phyloP scores from a whole-genome alignment of 768 basidiomycete genomes.

The Kwoniella botswanensis region DNA sequence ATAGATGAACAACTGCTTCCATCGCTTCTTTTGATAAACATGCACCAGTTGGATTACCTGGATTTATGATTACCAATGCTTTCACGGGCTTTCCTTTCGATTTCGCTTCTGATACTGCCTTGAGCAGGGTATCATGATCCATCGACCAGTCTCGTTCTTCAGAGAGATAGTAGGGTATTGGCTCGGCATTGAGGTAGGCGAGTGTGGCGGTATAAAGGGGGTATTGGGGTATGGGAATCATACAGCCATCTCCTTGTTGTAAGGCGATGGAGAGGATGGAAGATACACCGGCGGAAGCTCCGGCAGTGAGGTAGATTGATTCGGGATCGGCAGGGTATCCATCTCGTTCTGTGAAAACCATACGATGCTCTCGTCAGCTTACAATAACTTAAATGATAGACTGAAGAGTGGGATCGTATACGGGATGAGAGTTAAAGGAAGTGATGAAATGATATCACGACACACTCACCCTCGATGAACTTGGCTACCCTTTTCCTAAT shows the following conservation, averaged over 20 bases:
- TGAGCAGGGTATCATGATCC: conserved; percentile 69
- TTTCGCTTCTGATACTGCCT: conserved; percentile 70
- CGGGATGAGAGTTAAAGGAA: conserved; percentile 7
- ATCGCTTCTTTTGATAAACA: conserved; percentile 76
- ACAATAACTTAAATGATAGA: not conserved
- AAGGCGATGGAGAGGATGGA: conserved; percentile 54
- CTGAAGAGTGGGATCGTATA: not conserved
- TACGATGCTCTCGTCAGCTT: not conserved
- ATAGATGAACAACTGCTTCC: conserved; percentile 75
- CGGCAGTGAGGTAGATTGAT: conserved; percentile 91
- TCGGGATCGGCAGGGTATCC: conserved; percentile 80
- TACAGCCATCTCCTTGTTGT: conserved; percentile 53
- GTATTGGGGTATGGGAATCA: conserved; percentile 97
- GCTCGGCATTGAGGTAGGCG: conserved; percentile 77
- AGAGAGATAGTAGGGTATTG: conserved; percentile 87
- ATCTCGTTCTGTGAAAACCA: conserved; percentile 72
- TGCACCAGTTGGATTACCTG: conserved; percentile 94
- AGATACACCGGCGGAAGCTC: conserved; percentile 93
- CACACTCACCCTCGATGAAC: conserved; percentile 77
- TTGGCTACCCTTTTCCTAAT: conserved; percentile 86
- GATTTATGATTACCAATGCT: conserved; percentile 96
- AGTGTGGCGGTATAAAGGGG: conserved; percentile 96
- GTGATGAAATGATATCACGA: not conserved
- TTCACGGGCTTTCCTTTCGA: conserved; percentile 70
- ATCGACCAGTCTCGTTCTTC: conserved; percentile 84